A percentile compares a stretch with the other conserved stretches of the same genome.
Conservation (phyloP, 2,329 filamentous ascomycete genomes). For the Leptographium flavum region DNA sequence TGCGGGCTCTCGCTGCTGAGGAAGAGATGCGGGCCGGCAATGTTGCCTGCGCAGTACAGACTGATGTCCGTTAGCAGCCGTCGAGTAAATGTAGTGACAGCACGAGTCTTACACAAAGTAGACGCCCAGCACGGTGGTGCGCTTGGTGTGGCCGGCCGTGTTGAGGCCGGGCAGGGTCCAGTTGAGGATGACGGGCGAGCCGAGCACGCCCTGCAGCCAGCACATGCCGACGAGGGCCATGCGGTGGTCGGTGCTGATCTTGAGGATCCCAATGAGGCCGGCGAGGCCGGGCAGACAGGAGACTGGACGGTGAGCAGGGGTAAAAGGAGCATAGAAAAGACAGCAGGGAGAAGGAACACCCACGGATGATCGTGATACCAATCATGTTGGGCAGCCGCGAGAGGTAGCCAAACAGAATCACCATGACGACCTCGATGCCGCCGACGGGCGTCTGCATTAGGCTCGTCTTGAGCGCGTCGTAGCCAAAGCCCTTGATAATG, state of each 20-base stretch:
- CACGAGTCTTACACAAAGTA: slow-evolving; percentile 20
- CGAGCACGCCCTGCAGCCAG: slow-evolving; percentile 35
- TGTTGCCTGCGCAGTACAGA: slow-evolving; percentile 8
- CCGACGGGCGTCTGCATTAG: slow-evolving; percentile 27
- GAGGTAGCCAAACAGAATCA: slow-evolving; percentile 24
- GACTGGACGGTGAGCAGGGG: neutral
- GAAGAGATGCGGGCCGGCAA: slow-evolving; percentile 10
- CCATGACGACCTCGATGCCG: slow-evolving; percentile 15
- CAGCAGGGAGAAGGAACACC: neutral
- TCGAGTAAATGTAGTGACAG: neutral
- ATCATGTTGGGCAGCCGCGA: slow-evolving; percentile 27
- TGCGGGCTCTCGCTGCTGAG: slow-evolving; percentile 5
- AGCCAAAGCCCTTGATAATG: slow-evolving; percentile 21
- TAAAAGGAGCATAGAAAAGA: neutral
- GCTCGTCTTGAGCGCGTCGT: slow-evolving; percentile 21
- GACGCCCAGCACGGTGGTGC: slow-evolving; percentile 30
- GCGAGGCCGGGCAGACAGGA: slow-evolving; percentile 18
- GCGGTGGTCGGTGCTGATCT: slow-evolving; percentile 28
- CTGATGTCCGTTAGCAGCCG: neutral
- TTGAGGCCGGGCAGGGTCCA: slow-evolving; percentile 36
- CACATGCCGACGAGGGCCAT: slow-evolving; percentile 36
- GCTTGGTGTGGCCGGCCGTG: slow-evolving; percentile 35
- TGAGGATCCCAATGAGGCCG: slow-evolving; percentile 33
- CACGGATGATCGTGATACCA: slow-evolving; percentile 10
- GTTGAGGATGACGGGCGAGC: slow-evolving; percentile 32